phyloP scores from a whole-genome alignment of 768 basidiomycete species.

The Hygrophoropsis aurantiaca region DNA sequence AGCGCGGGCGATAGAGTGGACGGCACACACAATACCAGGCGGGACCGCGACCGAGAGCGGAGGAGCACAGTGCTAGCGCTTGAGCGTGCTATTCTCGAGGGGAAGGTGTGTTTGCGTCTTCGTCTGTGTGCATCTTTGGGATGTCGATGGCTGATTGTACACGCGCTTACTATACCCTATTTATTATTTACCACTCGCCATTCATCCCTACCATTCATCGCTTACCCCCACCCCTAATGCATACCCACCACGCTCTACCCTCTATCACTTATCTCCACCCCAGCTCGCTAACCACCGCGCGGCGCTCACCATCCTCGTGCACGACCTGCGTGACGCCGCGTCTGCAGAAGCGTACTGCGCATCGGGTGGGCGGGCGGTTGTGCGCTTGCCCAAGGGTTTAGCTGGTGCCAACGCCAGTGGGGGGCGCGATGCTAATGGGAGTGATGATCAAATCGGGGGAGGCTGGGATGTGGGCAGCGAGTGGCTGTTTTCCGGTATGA shows the following conservation, averaged over 20 bases:
- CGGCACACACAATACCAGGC: too few relatives aligned
- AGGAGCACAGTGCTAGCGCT: constrained; percentile 57
- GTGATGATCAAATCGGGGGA: constrained; percentile 18
- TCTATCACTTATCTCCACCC: not conserved
- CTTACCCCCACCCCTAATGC: not conserved
- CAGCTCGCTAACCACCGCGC: constrained; percentile 58
- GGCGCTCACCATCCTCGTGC: constrained; percentile 68
- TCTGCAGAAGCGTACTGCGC: constrained; percentile 89
- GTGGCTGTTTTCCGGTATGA: constrained; percentile 49
- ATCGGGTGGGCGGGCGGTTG: constrained; percentile 65
- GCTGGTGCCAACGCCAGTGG: constrained; percentile 34
- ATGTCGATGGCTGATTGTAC: not conserved
- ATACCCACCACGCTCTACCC: constrained; percentile 1
- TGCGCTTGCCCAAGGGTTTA: too few relatives aligned
- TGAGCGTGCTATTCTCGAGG: constrained; percentile 78
- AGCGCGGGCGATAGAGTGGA: too few relatives aligned
- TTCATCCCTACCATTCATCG: not conserved
- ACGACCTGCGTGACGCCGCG: constrained; percentile 65
- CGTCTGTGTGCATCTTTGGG: too few relatives aligned
- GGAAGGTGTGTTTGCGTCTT: constrained; percentile 72
- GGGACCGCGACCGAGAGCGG: constrained; percentile 10
- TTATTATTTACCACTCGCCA: not conserved
- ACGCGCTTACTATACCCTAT: not conserved
- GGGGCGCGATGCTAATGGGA: constrained; percentile 38
- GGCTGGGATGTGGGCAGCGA: constrained; percentile 29